Base-by-base conservation (phyloP, 176 grass and related monocot genomes). In the Bolboschoenus planiculmis region DNA sequence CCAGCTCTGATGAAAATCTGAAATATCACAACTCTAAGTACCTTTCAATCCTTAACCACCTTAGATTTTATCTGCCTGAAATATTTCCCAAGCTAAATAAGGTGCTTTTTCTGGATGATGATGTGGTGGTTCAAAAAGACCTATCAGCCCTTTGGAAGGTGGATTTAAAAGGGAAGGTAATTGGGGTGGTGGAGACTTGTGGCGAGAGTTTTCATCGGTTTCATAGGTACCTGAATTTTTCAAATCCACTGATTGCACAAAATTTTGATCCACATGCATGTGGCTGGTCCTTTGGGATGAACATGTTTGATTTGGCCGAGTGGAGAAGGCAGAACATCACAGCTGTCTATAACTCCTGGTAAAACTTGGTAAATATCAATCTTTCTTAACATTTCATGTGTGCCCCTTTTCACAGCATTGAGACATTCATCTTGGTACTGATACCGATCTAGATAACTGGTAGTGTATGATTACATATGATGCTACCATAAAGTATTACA, bases 291-390 rank as follows among this genome's bases (percentile, higher is more conserved):
- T 97, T 91, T 84, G 95, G 90, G 30, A 94, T 97, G 95, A 97
- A 97, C 60, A 82, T 97, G 56, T 97, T 97, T 82, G 95, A 97
- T 88, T 85, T 97, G 79, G 85, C 76, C 27, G 95, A 94, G 59
- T 97, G 95, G 95, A 97, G 88, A 90, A 97, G 86, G 85, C 92
- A 97, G 78, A 97, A 94, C 34, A 91, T 97, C 34, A 97, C 95
- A 0, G 73, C 83, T 2, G 74, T 94, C 60, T 97, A 97, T 85
- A 92, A 97, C 81, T 89, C 75, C 48, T 94, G 95, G 95, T 92
- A 97, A 83, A 91, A 85, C 51, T 58, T 91, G 88, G 95, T 97
- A 88, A 97, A 68, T 84, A 39, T 60, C 78, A 65, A 53, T 31
- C 37, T 70, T 56, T 56, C 27, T n/a, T 30, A 60, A 75, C 13